Evolutionary conservation across 2,329 filamentous ascomycete species (phyloP), one percentile per base, ranked within the genome.

Genomic region (Hirsutella rhossiliensis): DNA sequence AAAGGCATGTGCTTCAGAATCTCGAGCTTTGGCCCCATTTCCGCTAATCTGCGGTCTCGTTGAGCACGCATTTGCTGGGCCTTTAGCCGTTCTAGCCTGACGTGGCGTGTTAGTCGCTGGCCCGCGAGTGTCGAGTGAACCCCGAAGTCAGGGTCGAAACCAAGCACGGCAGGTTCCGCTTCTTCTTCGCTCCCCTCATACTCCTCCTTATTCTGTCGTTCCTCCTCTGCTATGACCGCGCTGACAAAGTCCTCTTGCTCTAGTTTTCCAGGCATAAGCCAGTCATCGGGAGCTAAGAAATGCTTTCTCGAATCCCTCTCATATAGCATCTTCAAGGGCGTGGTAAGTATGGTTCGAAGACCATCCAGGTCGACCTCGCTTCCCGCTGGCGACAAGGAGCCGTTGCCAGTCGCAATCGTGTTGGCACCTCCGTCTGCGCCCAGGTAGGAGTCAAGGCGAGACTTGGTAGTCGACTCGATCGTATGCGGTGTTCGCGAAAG

Each of bases 1-100:
- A 97, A 98, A 0, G 92, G 92, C 81, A 98, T 94, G 56, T 97
- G 94, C 52, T 92, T 83, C 42, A 98, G 65, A 5, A 98, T 85
- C 56, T 96, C 89, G 11, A 96, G 69, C 52, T 90, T 82, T 1
- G 92, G 90, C 1, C 84, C 87, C 48, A 95, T 79, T 13, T 83
- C 76, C 40, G 89, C 85, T 20, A 94, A 66, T 48, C 85, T 76
- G 50, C 85, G 80, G 52, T 82, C 80, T 32, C 82, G 73, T 38
- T 80, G 80, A 7, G 75, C 72, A 55, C 79, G 80, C 49, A 79
- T 75, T 54, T 87, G 79, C 50, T 80, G 75, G 34, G 72, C 69
- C 50, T 76, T 76, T 38, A 84, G 61, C 44, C 70, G 68, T 56
- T 89, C 83, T 18, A 82, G 65, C 40, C 78, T 74, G 12, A 77